Evolutionary conservation across 306 rosid genomes (phyloP), one percentile per base, ranked within the genome.

Genomic region (Luffa acutangula): DNA sequence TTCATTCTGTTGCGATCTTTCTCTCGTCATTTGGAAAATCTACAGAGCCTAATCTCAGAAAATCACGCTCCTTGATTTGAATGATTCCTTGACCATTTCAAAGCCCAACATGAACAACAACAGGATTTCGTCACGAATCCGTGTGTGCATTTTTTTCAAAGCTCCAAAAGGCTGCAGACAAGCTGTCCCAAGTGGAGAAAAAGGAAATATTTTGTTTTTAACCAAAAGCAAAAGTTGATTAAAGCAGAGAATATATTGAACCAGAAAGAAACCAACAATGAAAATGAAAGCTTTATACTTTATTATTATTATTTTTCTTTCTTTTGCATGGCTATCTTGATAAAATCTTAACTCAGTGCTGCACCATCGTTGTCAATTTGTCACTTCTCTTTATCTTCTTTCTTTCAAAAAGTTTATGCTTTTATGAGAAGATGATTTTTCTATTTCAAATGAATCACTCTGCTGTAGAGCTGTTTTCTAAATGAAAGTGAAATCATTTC

Each of bases 71-170:
- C 10, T 54, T 18, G 21, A 56, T 58, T 58, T 58, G 36, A 25
- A 25, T 25, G 31, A 58, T 42, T 69, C 18, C 4, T 42, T 10
- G 76, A 46, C 78, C 31, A 73, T 13, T 73, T 48, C 77, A 71
- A 71, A 45, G 53, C 0, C 21, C 54, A 20, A 70, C 4, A 31
- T 34, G 59, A 25, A 74, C 9, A 3, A 74, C n/a, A n/a, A n/a
- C n/a, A n/a, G n/a, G 59, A 48, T 74, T 49, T 74, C 9, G 62
- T 51, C 78, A 17, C 45, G 42, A 48, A 74, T 49, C 78, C 31
- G 31, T 88, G 82, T 77, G 13, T 78, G 4, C 57, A 82, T 85
- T 89, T 83, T 86, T 87, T 87, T 82, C 84, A 80, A 84, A 79
- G 81, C 82, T 82, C 46, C 9, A 73, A 78, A 87, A 85, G 84